These are phyloP conservation scores for Cyanidioschyzon merolae DNA, from an alignment of 23 red algal species.

Conservation along the genomic window DNA sequence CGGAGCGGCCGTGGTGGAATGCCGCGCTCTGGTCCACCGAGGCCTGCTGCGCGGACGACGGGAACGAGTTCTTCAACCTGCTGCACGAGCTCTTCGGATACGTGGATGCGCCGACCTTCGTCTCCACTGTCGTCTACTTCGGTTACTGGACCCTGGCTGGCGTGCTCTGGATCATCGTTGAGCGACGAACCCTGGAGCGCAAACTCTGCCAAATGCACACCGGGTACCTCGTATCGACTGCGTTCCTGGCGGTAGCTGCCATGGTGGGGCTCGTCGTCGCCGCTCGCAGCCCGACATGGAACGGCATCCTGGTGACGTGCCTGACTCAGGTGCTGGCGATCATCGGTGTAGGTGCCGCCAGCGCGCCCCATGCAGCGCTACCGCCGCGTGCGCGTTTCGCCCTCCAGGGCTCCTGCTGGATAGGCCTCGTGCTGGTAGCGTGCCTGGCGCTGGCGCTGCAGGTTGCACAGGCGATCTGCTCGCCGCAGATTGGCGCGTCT, in stretches of 20 bases:
- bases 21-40: constrained; percentile 47
- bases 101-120: constrained; percentile 57
- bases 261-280: constrained; percentile 45
- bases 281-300: constrained; percentile 42
- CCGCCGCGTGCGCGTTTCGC: constrained; percentile 14
- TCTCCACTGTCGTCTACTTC: constrained; percentile 50
- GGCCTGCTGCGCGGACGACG: constrained; percentile 52
- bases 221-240: constrained; percentile 9
- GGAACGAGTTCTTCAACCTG: constrained; percentile 70
- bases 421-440: constrained; percentile 25
- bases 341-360: not conserved
- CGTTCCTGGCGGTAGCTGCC: constrained; percentile 22
- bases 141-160: constrained; percentile 50
- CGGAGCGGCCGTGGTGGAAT: constrained; percentile 59
- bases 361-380: constrained; percentile 13
- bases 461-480: constrained; percentile 40
- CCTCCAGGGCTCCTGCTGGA: constrained; percentile 17
- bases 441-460: constrained; percentile 16
- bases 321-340: constrained; percentile 30
- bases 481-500: constrained; percentile 15
- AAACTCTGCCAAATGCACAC: constrained; percentile 15
- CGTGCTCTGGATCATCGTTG: constrained; percentile 29
- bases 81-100: constrained; percentile 71
- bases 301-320: constrained; percentile 35
- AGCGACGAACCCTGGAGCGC: constrained; percentile 28